Conservation (phyloP, 352 stramenopile species). For the Phytopythium ostracodes region DNA sequence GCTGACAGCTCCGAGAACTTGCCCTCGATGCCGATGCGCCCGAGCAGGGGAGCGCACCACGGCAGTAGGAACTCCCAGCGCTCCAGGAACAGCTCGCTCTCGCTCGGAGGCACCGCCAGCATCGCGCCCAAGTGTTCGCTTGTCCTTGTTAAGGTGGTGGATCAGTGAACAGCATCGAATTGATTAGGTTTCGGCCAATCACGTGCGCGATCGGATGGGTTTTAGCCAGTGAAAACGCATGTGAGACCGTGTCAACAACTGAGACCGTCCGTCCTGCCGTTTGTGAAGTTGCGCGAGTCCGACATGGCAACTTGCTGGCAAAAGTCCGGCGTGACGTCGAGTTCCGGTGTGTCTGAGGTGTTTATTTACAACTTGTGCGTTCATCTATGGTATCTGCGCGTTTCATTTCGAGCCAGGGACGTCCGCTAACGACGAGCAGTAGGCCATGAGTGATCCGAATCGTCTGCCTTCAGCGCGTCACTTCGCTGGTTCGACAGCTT, state of each 20-base stretch:
- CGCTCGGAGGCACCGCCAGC: constrained; percentile 4
- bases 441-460: not conserved
- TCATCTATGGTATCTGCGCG: not conserved
- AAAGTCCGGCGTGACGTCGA: not conserved
- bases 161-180: too few species aligned
- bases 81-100: constrained; percentile 8
- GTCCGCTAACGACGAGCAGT: not conserved
- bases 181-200: not conserved
- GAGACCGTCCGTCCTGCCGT: not conserved
- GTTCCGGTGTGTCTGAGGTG: not conserved
- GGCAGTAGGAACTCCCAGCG: constrained; percentile 23
- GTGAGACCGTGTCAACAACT: not conserved
- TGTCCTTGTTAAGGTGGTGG: too few species aligned
- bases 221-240: not conserved
- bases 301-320: not conserved
- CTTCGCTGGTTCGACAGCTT: not conserved
- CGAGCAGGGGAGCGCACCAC: constrained; percentile 19
- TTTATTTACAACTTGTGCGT: constrained; percentile 5
- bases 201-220: not conserved
- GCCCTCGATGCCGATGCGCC: constrained; percentile 15
- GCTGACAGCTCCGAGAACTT: constrained; percentile 19
- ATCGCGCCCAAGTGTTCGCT: not conserved
- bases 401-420: not conserved
- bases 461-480: not conserved
- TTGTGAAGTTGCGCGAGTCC: not conserved